phyloP scores from a whole-genome alignment of 2,329 filamentous ascomycete species.

The Pseudonectria buxi region DNA sequence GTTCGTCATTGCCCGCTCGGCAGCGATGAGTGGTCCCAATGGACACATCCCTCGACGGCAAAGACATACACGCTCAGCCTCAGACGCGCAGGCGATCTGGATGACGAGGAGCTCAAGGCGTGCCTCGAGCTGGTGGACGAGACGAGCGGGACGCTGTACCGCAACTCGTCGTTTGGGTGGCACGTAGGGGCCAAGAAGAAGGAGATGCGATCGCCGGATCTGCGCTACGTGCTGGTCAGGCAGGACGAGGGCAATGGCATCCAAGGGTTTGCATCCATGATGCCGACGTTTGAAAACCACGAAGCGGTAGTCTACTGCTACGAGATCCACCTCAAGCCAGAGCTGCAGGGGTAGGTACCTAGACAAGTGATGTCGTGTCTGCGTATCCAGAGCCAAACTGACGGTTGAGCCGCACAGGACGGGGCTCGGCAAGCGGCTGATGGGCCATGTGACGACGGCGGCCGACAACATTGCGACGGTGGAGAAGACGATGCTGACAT shows the following conservation, averaged over 20 bases:
- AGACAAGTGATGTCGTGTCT: conserved; percentile 1
- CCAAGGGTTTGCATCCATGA: conserved; percentile 57
- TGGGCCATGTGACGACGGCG: conserved; percentile 47
- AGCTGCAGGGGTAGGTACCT: conserved; percentile 44
- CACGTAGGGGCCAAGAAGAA: conserved; percentile 49
- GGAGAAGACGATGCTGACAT: conserved; percentile 67
- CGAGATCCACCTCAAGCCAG: conserved; percentile 61
- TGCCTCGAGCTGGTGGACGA: conserved; percentile 53
- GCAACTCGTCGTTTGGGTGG: conserved; percentile 57
- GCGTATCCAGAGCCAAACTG: conserved; percentile 2
- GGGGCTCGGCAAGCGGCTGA: conserved; percentile 55
- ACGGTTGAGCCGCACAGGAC: conserved; percentile 33
- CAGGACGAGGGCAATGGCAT: conserved; percentile 23
- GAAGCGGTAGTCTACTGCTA: conserved; percentile 69
- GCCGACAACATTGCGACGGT: conserved; percentile 48
- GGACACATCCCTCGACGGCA: conserved; percentile 44
- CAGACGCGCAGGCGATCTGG: conserved; percentile 32
- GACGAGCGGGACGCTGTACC: conserved; percentile 61
- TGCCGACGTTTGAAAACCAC: conserved; percentile 63
- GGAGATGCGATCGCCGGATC: conserved; percentile 62
- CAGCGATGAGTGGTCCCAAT: conserved; percentile 31
- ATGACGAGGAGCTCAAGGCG: conserved; percentile 37
- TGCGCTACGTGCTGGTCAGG: conserved; percentile 62
- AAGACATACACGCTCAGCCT: conserved; percentile 39
- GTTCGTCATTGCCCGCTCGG: neutral